phyloP scores from a whole-genome alignment of 768 basidiomycete genomes.

The Termitomyces heimii region DNA sequence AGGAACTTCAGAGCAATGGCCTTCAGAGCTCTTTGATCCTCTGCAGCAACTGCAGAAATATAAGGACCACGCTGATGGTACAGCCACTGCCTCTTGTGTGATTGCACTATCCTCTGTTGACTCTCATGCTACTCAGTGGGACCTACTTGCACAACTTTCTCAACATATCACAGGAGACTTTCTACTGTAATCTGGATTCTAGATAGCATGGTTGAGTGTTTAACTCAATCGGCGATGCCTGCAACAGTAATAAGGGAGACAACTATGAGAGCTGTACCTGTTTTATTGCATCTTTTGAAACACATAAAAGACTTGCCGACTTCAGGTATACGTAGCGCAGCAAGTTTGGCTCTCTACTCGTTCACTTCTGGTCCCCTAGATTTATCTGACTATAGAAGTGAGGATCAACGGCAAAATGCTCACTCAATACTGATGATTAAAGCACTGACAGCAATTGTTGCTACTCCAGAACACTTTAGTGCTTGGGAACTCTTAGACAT shows the following conservation, averaged over 20 bases:
- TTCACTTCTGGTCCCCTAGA: constrained; percentile 23
- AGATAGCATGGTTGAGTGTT: constrained; percentile 32
- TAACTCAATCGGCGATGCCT: constrained; percentile 32
- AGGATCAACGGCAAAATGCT: constrained; percentile 20
- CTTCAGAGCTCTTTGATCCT: constrained; percentile 26
- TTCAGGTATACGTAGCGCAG: constrained; percentile 23
- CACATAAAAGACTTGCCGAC: constrained; percentile 21
- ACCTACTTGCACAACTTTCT: constrained; percentile 26
- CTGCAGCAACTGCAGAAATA: constrained; percentile 26
- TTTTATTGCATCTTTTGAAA: constrained; percentile 28
- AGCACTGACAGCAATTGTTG: constrained; percentile 26
- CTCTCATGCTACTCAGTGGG: constrained; percentile 27
- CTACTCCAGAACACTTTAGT: constrained; percentile 24
- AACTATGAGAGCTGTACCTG: constrained; percentile 25
- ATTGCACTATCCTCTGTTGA: constrained; percentile 30
- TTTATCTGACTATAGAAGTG: constrained; percentile 19
- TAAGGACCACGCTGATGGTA: constrained; percentile 21
- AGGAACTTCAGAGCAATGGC: constrained; percentile 29
- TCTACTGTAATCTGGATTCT: constrained; percentile 30
- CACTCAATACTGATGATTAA: constrained; percentile 28
- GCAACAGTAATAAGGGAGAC: constrained; percentile 29
- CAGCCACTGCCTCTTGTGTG: constrained; percentile 29
- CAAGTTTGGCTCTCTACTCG: constrained; percentile 25
- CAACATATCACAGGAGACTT: constrained; percentile 23
- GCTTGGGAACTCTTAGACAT: constrained; percentile 25